These are phyloP conservation scores for Pseudogymnoascus sp. DNA, from an alignment of 2,329 filamentous ascomycete species.

Conservation along the genomic window DNA sequence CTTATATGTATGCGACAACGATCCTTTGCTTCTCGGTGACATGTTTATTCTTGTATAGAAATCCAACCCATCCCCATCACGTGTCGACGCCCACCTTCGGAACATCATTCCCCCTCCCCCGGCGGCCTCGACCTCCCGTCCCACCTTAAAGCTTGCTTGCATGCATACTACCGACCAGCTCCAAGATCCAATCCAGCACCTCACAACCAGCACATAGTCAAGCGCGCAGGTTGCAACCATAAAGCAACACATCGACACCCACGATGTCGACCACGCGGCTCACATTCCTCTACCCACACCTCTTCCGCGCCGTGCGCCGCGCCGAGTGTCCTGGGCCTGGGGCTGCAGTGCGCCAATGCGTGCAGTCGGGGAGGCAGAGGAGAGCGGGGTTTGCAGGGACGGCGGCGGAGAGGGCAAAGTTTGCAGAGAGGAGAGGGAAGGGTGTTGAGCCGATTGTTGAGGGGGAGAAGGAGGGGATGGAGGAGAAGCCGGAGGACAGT, in stretches of 20 bases:
- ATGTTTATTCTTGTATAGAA: background rate
- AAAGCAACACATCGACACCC: background rate
- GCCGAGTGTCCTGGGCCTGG: conserved; percentile 35
- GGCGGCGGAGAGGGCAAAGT: conserved; percentile 33
- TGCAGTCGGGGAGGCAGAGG: conserved; percentile 21
- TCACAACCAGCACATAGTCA: background rate
- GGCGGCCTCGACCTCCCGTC: background rate
- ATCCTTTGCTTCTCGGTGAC: background rate
- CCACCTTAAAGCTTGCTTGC: background rate
- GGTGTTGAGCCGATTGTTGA: conserved; percentile 45
- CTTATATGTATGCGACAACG: background rate
- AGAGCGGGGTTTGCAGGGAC: conserved; percentile 33
- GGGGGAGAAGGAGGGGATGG: conserved; percentile 24
- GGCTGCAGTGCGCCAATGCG: conserved; percentile 27
- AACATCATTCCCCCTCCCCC: background rate
- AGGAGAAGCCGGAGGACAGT: conserved; percentile 13
- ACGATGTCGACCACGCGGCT: conserved; percentile 55
- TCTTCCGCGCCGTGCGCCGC: conserved; percentile 47
- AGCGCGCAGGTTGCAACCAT: background rate
- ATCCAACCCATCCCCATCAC: background rate
- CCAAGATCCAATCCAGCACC: conserved; percentile 4
- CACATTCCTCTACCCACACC: conserved; percentile 59
- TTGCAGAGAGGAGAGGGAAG: conserved; percentile 50
- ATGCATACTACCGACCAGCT: background rate
- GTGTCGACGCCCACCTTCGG: background rate